phyloP scores from a whole-genome alignment of 2,329 filamentous ascomycete species.

The Botrytis paeoniae region DNA sequence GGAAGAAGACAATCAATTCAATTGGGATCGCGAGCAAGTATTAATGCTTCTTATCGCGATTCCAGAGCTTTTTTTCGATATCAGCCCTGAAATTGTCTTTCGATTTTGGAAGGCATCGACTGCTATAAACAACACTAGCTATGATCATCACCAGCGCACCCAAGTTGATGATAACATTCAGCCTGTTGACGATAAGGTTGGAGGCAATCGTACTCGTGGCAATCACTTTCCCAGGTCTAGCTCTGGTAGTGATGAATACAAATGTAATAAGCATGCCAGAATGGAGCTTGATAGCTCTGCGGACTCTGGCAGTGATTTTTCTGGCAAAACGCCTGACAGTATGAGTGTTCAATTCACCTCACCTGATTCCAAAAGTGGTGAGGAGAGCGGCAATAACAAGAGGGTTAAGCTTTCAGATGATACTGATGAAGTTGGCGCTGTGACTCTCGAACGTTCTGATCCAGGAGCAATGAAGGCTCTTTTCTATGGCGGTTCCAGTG shows the following conservation, averaged over 20 bases:
- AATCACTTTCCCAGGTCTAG: background rate
- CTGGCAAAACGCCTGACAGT: background rate
- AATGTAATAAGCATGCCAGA: background rate
- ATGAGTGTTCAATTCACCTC: background rate
- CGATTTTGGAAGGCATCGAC: background rate
- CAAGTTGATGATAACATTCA: background rate
- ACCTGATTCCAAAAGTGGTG: background rate
- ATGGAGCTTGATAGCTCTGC: background rate
- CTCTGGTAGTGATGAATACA: background rate
- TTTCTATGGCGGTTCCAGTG: too few relatives aligned
- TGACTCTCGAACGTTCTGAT: too few relatives aligned
- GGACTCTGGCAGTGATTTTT: background rate
- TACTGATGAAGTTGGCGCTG: too few relatives aligned
- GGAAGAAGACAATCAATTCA: too few relatives aligned
- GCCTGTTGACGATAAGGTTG: background rate
- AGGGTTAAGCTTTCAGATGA: background rate
- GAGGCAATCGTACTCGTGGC: background rate
- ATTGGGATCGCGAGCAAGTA: background rate
- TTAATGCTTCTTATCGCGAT: background rate
- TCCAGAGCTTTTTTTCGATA: background rate
- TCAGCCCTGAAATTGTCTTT: background rate
- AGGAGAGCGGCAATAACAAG: background rate
- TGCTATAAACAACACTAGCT: too few relatives aligned
- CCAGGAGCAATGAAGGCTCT: too few relatives aligned
- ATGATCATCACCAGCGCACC: background rate